Conservation (phyloP, 768 basidiomycete species). For the Russula sp. region DNA sequence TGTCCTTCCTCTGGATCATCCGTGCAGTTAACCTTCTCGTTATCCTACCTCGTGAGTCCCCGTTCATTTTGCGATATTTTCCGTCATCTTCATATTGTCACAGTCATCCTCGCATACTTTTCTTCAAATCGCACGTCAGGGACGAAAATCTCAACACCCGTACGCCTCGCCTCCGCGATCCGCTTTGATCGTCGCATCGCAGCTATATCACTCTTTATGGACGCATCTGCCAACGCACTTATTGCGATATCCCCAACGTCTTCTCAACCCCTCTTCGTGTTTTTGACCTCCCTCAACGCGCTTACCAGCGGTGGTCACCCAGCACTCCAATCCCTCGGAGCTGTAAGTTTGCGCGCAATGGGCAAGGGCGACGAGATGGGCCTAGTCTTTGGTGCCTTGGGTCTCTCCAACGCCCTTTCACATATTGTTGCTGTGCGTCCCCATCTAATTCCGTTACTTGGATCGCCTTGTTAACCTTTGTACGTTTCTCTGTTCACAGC, state of each 20-base stretch:
- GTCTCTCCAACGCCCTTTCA: constrained; percentile 18
- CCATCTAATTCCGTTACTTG: not conserved
- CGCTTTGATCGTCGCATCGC: constrained; percentile 20
- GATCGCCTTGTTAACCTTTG: not conserved
- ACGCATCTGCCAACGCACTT: constrained; percentile 21
- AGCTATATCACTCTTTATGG: constrained; percentile 20
- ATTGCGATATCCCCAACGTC: constrained; percentile 19
- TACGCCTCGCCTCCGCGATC: constrained; percentile 15
- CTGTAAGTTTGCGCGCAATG: constrained; percentile 22
- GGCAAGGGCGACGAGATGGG: constrained; percentile 21
- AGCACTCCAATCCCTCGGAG: constrained; percentile 22
- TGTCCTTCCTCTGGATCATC: constrained; percentile 21
- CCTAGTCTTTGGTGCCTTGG: constrained; percentile 22
- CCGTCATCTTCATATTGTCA: not conserved
- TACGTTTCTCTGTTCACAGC: constrained; percentile 2
- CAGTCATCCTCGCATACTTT: constrained; percentile 22
- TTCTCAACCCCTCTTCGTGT: constrained; percentile 22
- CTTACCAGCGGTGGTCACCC: constrained; percentile 21
- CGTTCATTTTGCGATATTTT: not conserved
- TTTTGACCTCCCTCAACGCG: constrained; percentile 20
- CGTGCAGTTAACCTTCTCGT: constrained; percentile 20
- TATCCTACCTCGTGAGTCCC: constrained; percentile 17
- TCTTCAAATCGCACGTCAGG: not conserved
- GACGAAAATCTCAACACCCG: not conserved
- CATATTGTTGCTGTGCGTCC: constrained; percentile 21